Base-by-base conservation (phyloP, 129 eudicot species). In the Gnaphalium uliginosum region DNA sequence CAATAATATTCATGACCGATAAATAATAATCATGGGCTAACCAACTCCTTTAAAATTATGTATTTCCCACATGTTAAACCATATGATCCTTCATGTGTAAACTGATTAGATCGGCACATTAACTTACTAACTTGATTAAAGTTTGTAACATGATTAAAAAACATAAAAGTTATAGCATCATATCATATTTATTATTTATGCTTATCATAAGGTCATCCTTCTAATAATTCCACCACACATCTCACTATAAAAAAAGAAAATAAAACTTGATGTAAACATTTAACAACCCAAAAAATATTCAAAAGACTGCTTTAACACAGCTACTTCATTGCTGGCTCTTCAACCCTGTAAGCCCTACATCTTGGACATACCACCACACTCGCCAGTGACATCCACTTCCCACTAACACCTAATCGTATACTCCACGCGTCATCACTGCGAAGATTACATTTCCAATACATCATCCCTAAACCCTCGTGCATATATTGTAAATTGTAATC, bases 271-370 rank as follows among this genome's bases (percentile, higher is more conserved):
- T 79, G 83, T 73, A 57, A 79, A 66, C 79, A 73, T 73, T 57
- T 79, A 79, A 79, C 79, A 79, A 79, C 83, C 68, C 56, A 53
- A 23, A 23, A 50, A 50, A 53, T 25, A 25, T 33, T 54, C 32
- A 69, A 72, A 79, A 72, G 35, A 50, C 74, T 79, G 74, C 41
- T 9, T 79, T 50, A 22, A 79, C 64, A 79, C 79, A 79, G 79
- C 83, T 79, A 54, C 83, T 79, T 68, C 83, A 54, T 73, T 79
- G 83, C 83, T 79, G 83, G 83, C 79, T 73, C 69, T 25, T 66
- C 69, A 51, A 51, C 78, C 78, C 60, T 50, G 65, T 66, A 72
- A 78, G 53, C 78, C 83, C 83, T 79, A 79, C 83, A 66, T 19
- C 69, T 73, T 22, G 26, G 73, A 65, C 78, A 33, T 67, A 62